Conservation (phyloP, 768 basidiomycete species). For the Sistotremastrum niveocremeum region DNA sequence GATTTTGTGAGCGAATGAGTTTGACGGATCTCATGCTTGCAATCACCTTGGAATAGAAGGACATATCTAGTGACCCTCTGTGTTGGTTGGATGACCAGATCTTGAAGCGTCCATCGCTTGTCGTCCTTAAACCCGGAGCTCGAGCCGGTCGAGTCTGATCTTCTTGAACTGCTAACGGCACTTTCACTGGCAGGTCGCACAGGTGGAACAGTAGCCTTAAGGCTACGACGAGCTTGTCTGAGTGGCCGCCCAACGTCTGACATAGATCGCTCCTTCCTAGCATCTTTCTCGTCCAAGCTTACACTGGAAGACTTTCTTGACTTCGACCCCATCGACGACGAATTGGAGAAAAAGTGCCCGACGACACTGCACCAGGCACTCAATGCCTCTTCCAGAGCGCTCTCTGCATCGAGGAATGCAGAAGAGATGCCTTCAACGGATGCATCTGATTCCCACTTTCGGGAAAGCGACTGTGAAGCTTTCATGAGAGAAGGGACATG, state of each 20-base stretch:
- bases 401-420: constrained; percentile 41
- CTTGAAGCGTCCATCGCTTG: constrained; percentile 27
- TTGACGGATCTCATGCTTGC: too few relatives aligned
- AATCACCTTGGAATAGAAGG: constrained; percentile 43
- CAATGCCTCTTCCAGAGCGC: constrained; percentile 40
- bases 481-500: constrained; percentile 38
- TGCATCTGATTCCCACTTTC: constrained; percentile 43
- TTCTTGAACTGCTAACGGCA: not conserved
- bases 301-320: too few relatives aligned
- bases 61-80: constrained; percentile 55
- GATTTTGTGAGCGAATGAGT: not conserved
- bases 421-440: constrained; percentile 51
- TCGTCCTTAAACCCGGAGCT: constrained; percentile 7
- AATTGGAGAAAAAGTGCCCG: constrained; percentile 24
- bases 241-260: not conserved
- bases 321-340: constrained; percentile 1
- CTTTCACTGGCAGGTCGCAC: not conserved
- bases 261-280: constrained; percentile 1
- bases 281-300: not conserved
- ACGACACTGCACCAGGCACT: constrained; percentile 43
- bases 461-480: constrained; percentile 37
- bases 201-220: too few relatives aligned
- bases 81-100: constrained; percentile 49
- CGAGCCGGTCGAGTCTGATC: not conserved
- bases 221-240: not conserved